Evolutionary conservation across 768 basidiomycete genomes (phyloP).

Genomic region (Glaciozyma martinii): DNA sequence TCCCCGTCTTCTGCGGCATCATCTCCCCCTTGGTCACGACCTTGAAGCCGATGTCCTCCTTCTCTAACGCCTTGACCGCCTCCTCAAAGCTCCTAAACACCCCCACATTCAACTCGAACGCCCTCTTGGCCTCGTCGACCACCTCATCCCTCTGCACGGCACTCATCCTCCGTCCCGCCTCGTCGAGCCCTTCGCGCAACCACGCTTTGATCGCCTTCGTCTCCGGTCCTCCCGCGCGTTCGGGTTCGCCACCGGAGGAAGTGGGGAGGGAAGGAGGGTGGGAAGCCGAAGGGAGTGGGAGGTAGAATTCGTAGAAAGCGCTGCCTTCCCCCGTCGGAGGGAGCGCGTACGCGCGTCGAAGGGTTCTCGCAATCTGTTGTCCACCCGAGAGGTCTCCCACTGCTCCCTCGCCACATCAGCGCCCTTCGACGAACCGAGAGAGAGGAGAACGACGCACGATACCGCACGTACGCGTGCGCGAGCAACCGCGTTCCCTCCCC

Average conservation of each 20-base stretch:
- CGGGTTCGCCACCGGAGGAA: neutral
- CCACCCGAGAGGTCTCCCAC: slow-evolving; percentile 8
- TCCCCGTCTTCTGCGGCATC: no score
- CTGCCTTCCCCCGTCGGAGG: neutral
- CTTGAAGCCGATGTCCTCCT: neutral
- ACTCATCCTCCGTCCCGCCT: neutral
- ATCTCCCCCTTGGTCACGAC: no score
- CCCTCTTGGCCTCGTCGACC: neutral
- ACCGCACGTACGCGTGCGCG: slow-evolving; percentile 6
- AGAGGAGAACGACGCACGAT: neutral
- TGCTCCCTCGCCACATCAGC: neutral
- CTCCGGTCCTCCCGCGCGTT: neutral
- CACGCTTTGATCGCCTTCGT: slow-evolving; percentile 4
- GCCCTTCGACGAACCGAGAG: neutral
- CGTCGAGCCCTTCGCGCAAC: slow-evolving; percentile 1
- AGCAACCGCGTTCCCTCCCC: neutral
- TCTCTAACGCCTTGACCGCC: neutral
- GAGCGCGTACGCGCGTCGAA: neutral
- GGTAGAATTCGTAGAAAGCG: slow-evolving; percentile 9
- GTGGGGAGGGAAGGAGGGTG: neutral
- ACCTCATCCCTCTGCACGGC: neutral
- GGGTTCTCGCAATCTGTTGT: neutral
- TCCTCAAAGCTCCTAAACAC: neutral
- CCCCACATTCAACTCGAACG: slow-evolving; percentile 1
- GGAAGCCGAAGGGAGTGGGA: neutral